Percentiles rank a stretch among this genome's conserved stretches.
Evolutionary conservation across 129 eudicot species (phyloP).

Genomic region (Deinandra increscens): DNA sequence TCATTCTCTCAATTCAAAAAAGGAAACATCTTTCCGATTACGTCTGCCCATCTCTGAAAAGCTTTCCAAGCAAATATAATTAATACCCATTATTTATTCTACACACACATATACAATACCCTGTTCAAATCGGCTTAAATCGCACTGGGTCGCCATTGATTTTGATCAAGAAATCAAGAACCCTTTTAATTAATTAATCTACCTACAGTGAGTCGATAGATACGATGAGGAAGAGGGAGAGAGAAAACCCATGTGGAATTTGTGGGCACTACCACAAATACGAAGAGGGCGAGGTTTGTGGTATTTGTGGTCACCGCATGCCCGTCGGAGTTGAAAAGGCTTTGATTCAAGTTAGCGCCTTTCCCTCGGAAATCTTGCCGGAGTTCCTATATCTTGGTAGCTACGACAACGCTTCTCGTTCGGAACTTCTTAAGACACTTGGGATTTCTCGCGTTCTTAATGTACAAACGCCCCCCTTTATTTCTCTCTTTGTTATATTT

Average conservation of each 20-base stretch:
- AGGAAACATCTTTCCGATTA: slow-evolving; percentile 27
- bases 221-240: slow-evolving; percentile 87
- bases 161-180: slow-evolving; percentile 19
- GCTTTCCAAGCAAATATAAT: slow-evolving; percentile 14
- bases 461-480: slow-evolving; percentile 43
- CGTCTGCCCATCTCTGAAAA: slow-evolving; percentile 16
- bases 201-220: neutral
- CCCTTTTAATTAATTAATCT: neutral
- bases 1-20: slow-evolving; percentile 22
- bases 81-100: slow-evolving; percentile 15
- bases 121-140: slow-evolving; percentile 24
- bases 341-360: slow-evolving; percentile 62
- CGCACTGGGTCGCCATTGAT: slow-evolving; percentile 26
- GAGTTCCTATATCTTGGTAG: slow-evolving; percentile 83
- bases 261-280: slow-evolving; percentile 97
- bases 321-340: slow-evolving; percentile 50
- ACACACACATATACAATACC: no score
- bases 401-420: slow-evolving; percentile 92
- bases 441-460: slow-evolving; percentile 87
- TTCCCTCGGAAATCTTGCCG: slow-evolving; percentile 85
- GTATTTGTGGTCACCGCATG: slow-evolving; percentile 89
- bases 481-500: neutral
- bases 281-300: slow-evolving; percentile 97
- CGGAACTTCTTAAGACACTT: slow-evolving; percentile 83
- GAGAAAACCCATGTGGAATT: slow-evolving; percentile 91